Base-by-base conservation (phyloP, 805 yeast genomes). In the Candida ficus region DNA sequence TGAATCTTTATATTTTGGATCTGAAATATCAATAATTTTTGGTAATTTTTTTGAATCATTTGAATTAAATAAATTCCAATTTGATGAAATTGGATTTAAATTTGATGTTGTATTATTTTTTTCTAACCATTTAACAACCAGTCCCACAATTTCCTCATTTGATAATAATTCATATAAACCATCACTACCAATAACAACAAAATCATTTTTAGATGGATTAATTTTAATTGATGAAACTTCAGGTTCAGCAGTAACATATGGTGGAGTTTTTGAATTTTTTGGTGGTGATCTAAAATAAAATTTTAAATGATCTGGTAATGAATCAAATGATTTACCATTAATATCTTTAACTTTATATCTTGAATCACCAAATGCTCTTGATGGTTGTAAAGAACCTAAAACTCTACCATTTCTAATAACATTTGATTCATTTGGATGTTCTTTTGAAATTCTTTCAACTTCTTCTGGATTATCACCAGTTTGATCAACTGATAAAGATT, bases 221-320 rank as follows among this genome's bases (percentile, higher is more conserved):
- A 90, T 74, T 54, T 80, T 78, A 11, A 90, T 83, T 2, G 95
- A 80, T 3, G 96, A 83, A 20, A 90, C 72, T 22, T 84, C 95
- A 0, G 99, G 99, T 60, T 83, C 90, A 1, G 99, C 98, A 1
- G 99, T 93, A 28, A 93, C 97, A 60, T 93, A 93, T 0, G 99
- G 99, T 4, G 99, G 99, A 2, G 96, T 83, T 44, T 79, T 69
- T 45, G 87, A 71, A 50, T 78, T 75, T 38, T 76, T 75, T 25
- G 95, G 95, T 32, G 68, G 67, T 19, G 85, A 75, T 57, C 91
- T 75, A 27, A 96, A 95, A 58, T 91, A 90, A 50, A 89, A 81
- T 52, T 80, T 80, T 46, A 81, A 73, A 51, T 86, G 81, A 35
- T 82, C 82, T 54, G 95, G 97, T 42, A 87, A 73, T 18, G 80